Evolutionary conservation across 495 filamentous ascomycete species (phyloP).

Genomic region (Lasiosphaeria miniovina): DNA sequence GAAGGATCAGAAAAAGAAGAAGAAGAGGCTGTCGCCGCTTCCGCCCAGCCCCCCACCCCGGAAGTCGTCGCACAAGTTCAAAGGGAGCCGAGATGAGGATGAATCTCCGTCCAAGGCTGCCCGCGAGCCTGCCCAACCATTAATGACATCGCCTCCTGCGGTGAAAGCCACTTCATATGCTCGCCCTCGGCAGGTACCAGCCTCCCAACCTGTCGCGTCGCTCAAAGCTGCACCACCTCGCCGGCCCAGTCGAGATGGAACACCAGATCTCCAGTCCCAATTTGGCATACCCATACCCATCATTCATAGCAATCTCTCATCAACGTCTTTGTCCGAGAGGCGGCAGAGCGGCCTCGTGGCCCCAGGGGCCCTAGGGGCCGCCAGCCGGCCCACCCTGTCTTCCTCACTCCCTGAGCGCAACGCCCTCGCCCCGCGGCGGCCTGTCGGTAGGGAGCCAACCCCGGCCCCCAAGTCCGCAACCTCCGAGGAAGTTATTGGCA

Average conservation of each 20-base stretch:
- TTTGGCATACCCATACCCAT: slow-evolving; percentile 60
- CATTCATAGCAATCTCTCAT: slow-evolving; percentile 72
- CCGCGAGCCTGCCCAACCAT: slow-evolving; percentile 28
- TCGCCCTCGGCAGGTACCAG: slow-evolving; percentile 25
- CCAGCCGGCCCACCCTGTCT: slow-evolving; percentile 29
- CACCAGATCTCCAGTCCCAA: slow-evolving; percentile 59
- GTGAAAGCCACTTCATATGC: slow-evolving; percentile 29
- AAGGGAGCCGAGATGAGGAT: slow-evolving; percentile 36
- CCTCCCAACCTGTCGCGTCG: slow-evolving; percentile 27
- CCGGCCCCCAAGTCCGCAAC: slow-evolving; percentile 34
- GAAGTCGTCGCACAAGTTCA: slow-evolving; percentile 60
- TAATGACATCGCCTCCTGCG: slow-evolving; percentile 32
- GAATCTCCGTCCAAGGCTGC: slow-evolving; percentile 30
- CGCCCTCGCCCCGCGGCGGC: slow-evolving; percentile 25
- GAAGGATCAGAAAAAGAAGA: slow-evolving; percentile 42
- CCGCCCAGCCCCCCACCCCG: slow-evolving; percentile 61
- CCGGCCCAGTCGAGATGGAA: slow-evolving; percentile 80
- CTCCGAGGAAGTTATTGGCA: slow-evolving; percentile 15
- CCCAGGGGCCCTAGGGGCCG: slow-evolving; percentile 20
- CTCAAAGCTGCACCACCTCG: slow-evolving; percentile 45
- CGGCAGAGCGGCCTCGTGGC: slow-evolving; percentile 40
- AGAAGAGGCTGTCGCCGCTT: slow-evolving; percentile 45
- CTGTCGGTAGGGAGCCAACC: slow-evolving; percentile 37
- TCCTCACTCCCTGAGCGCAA: slow-evolving; percentile 28
- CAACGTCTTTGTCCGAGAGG: slow-evolving; percentile 44